These are phyloP conservation scores for Oryza meyeriana DNA, from an alignment of 176 grass and related monocot genomes.

Conservation along the genomic window DNA sequence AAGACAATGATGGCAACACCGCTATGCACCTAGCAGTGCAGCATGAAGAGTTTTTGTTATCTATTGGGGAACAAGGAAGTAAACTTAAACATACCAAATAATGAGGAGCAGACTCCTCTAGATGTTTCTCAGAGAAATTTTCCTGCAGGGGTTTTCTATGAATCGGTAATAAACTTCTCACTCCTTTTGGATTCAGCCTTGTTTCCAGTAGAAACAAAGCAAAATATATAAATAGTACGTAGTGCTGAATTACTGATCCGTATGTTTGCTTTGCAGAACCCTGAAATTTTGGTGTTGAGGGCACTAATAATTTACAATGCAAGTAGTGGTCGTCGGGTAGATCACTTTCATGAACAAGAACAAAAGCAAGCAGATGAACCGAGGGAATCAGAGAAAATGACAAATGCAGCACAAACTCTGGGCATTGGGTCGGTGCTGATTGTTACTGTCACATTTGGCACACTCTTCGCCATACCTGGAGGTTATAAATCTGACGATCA, in stretches of 20 bases:
- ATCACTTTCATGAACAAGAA: background rate
- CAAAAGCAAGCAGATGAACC: background rate
- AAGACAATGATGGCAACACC: conserved; percentile 32
- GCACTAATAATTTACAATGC: background rate
- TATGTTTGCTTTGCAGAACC: too few species aligned
- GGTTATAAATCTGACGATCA: background rate
- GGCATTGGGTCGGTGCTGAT: background rate
- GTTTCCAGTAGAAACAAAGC: too few species aligned
- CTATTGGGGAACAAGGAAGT: background rate
- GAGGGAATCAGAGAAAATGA: background rate
- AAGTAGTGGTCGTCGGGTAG: background rate
- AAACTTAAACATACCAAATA: background rate
- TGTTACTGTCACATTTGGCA: background rate
- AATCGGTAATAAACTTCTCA: too few species aligned
- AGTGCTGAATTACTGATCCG: too few species aligned
- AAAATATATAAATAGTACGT: too few species aligned
- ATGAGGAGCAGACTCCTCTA: background rate
- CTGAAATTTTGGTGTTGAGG: background rate
- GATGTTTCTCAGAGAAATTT: too few species aligned
- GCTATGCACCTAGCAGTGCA: background rate
- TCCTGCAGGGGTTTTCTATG: too few species aligned
- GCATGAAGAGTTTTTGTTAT: background rate
- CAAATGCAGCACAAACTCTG: background rate
- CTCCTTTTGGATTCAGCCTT: too few species aligned
- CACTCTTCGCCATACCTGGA: background rate